phyloP scores from a whole-genome alignment of 2,329 filamentous ascomycete species.

The Didymella pinodella region DNA sequence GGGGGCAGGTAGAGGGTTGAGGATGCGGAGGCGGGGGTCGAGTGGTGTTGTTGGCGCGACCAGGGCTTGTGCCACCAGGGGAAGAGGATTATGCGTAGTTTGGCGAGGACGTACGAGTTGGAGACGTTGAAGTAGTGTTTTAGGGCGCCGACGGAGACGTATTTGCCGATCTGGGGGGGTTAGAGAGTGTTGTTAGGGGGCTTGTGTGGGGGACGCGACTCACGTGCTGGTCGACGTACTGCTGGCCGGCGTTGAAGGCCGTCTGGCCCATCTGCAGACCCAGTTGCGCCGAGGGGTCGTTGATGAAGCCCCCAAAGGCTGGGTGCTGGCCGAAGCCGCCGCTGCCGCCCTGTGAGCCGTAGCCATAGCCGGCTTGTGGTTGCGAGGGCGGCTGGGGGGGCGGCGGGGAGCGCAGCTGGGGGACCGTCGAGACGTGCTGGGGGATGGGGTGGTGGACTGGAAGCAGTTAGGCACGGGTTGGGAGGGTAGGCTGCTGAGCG shows the following conservation, averaged over 20 bases:
- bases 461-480: background rate
- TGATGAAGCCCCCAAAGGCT: constrained; percentile 91
- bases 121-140: constrained; percentile 99
- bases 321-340: constrained; percentile 55
- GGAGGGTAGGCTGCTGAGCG: no score
- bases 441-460: constrained; percentile 85
- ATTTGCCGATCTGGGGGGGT: constrained; percentile 70
- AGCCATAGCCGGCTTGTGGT: constrained; percentile 71
- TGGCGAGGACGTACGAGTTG: constrained; percentile 94
- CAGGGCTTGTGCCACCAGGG: constrained; percentile 98
- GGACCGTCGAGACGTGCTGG: constrained; percentile 97
- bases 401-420: constrained; percentile 92
- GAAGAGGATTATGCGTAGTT: constrained; percentile 91
- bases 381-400: constrained; percentile 77
- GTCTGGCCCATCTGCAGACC: constrained; percentile 93
- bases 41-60: constrained; percentile 84
- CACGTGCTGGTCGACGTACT: constrained; percentile 97
- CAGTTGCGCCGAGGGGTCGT: constrained; percentile 92
- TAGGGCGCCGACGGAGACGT: constrained; percentile 88
- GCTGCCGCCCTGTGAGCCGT: constrained; percentile 68
- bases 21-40: constrained; percentile 21
- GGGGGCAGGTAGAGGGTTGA: constrained; percentile 75
- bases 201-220: constrained; percentile 11
- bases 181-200: background rate
- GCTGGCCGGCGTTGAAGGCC: constrained; percentile 88